Evolutionary conservation across 2,329 filamentous ascomycete species (phyloP).

Genomic region (Fusarium begoniae): DNA sequence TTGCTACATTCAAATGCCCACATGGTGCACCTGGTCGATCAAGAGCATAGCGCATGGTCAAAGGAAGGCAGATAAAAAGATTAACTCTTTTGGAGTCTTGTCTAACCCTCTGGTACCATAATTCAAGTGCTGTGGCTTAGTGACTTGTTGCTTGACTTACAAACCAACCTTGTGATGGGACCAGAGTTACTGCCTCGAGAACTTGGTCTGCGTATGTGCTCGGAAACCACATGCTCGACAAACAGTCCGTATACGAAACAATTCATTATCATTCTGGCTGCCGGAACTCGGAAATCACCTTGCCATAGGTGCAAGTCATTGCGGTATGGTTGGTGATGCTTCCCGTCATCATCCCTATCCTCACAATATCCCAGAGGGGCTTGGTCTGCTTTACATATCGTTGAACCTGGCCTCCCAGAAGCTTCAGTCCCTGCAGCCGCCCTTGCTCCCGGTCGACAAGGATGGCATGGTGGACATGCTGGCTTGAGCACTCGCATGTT

Average conservation of each 20-base stretch:
- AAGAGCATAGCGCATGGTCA: background rate
- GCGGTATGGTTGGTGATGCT: constrained; percentile 34
- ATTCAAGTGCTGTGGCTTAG: background rate
- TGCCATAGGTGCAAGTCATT: background rate
- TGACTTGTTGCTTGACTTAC: background rate
- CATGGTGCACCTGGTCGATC: constrained; percentile 1
- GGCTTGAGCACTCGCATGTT: constrained; percentile 54
- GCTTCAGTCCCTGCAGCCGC: constrained; percentile 46
- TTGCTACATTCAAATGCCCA: constrained; percentile 11
- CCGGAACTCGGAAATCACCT: constrained; percentile 10
- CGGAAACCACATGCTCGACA: constrained; percentile 1
- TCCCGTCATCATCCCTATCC: constrained; percentile 36
- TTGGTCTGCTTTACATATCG: constrained; percentile 34
- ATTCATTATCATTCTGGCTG: constrained; percentile 2
- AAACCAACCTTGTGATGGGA: constrained; percentile 19
- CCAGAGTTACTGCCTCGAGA: background rate
- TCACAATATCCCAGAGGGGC: constrained; percentile 39
- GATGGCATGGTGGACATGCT: constrained; percentile 41
- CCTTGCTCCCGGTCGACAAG: constrained; percentile 34
- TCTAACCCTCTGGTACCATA: background rate
- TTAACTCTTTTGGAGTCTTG: background rate
- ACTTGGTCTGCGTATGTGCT: background rate
- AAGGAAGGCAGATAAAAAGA: background rate
- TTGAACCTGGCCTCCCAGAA: constrained; percentile 31
- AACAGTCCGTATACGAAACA: constrained; percentile 25